A percentile compares a stretch with the other conserved stretches of the same genome.
phyloP scores from a whole-genome alignment of 257 asterid species.

The Coffea canephora region DNA sequence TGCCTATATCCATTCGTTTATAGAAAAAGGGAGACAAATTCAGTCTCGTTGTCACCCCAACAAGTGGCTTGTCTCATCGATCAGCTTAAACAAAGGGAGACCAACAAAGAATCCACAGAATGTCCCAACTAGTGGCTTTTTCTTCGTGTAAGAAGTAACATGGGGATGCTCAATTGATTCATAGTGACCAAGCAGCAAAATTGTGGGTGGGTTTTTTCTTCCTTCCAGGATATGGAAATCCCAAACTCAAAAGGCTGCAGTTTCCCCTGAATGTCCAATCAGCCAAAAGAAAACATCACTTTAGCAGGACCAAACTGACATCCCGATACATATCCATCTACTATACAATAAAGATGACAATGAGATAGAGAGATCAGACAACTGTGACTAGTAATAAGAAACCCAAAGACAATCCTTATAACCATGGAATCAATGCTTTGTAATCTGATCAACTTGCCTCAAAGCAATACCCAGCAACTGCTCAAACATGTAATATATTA shows the following conservation, averaged over 20 bases:
- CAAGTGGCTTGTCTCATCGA: neutral
- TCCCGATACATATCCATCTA: neutral
- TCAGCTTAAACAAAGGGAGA: neutral
- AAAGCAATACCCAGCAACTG: neutral
- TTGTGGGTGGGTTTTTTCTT: conserved; percentile 5
- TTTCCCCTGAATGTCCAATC: conserved; percentile 1
- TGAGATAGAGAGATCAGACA: neutral
- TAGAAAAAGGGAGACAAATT: neutral
- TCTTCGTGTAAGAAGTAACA: neutral
- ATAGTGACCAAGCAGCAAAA: conserved; percentile 5
- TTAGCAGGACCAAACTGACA: neutral
- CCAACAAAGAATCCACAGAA: neutral
- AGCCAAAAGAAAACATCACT: neutral
- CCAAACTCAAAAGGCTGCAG: neutral
- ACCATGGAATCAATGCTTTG: neutral
- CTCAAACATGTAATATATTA: neutral
- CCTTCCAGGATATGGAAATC: neutral
- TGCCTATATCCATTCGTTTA: neutral
- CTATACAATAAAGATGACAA: neutral
- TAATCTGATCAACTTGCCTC: neutral
- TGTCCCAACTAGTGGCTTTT: neutral
- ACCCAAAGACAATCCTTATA: neutral
- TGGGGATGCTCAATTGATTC: too few species aligned
- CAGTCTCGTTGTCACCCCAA: neutral
- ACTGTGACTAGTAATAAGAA: neutral